Evolutionary conservation across 176 grass and related monocot species (phyloP).

Genomic region (Musa beccarii): DNA sequence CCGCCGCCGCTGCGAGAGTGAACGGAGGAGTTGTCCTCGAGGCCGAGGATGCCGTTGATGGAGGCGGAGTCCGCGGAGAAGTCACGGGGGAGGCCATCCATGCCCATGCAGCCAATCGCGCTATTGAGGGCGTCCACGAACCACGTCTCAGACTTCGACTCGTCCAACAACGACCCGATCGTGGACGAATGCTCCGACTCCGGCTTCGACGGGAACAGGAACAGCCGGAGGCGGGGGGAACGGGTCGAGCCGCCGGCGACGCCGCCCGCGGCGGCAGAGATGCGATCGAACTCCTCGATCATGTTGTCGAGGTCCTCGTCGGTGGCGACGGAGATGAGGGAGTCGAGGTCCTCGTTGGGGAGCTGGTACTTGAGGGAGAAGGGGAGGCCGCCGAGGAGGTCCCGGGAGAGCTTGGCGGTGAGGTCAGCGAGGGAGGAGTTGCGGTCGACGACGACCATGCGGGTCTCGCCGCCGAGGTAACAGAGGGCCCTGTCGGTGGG

Average conservation of each 20-base stretch:
- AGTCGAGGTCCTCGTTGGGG: conserved; percentile 14
- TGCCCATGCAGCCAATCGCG: conserved; percentile 5
- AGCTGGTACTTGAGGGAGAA: conserved; percentile 19
- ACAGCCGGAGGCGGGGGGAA: conserved; percentile 1
- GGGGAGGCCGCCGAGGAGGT: neutral
- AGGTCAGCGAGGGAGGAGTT: conserved; percentile 1
- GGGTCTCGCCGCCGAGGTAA: conserved; percentile 10
- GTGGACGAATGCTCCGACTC: neutral
- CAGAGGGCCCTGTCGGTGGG: neutral
- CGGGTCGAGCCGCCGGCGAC: neutral
- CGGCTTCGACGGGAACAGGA: conserved; percentile 1
- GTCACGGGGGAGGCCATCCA: neutral
- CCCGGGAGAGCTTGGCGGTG: conserved; percentile 4
- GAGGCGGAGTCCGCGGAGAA: neutral
- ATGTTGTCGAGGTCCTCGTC: conserved; percentile 15
- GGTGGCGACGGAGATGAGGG: neutral
- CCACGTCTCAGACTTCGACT: conserved; percentile 47
- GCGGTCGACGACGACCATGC: conserved; percentile 11
- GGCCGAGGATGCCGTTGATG: conserved; percentile 55
- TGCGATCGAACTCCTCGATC: conserved; percentile 16
- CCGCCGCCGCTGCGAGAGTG: neutral
- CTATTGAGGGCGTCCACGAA: conserved; percentile 43
- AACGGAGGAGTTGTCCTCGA: conserved; percentile 22
- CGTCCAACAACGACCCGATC: neutral
- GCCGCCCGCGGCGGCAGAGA: neutral